These are phyloP conservation scores for Wickerhamiella sorbophila DNA, from an alignment of 805 yeast species.

Conservation along the genomic window DNA sequence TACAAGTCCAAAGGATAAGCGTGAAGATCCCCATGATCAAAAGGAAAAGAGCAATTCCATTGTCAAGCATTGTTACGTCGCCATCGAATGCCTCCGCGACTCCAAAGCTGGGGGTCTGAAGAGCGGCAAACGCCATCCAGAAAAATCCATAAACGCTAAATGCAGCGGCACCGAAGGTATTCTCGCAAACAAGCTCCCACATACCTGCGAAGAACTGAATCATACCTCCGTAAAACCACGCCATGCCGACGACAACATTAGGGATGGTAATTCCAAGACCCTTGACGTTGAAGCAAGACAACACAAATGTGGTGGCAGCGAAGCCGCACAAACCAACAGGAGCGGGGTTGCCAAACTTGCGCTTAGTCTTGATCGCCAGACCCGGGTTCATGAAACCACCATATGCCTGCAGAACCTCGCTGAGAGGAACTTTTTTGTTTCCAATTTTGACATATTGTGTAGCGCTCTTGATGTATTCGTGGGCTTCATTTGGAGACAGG, in stretches of 20 bases:
- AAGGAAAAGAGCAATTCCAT: slow-evolving; percentile 46
- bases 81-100: slow-evolving; percentile 31
- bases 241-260: slow-evolving; percentile 43
- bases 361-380: slow-evolving; percentile 30
- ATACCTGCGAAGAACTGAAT: slow-evolving; percentile 52
- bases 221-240: slow-evolving; percentile 50
- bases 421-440: slow-evolving; percentile 31
- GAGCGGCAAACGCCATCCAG: slow-evolving; percentile 52
- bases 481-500: slow-evolving; percentile 1
- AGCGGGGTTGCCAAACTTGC: slow-evolving; percentile 47
- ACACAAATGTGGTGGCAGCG: slow-evolving; percentile 47
- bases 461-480: not conserved
- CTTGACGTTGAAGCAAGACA: slow-evolving; percentile 39
- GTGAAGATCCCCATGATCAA: slow-evolving; percentile 57
- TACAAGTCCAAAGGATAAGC: slow-evolving; percentile 36
- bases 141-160: slow-evolving; percentile 39
- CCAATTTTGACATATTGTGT: slow-evolving; percentile 27
- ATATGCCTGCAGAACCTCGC: slow-evolving; percentile 47
- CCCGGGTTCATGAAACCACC: slow-evolving; percentile 37
- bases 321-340: slow-evolving; percentile 49
- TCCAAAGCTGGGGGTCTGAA: slow-evolving; percentile 38
- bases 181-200: slow-evolving; percentile 52
- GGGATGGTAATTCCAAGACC: slow-evolving; percentile 44
- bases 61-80: slow-evolving; percentile 18
- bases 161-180: slow-evolving; percentile 48